These are phyloP conservation scores for Lentinula sp. DNA, from an alignment of 768 basidiomycete species.

Conservation along the genomic window DNA sequence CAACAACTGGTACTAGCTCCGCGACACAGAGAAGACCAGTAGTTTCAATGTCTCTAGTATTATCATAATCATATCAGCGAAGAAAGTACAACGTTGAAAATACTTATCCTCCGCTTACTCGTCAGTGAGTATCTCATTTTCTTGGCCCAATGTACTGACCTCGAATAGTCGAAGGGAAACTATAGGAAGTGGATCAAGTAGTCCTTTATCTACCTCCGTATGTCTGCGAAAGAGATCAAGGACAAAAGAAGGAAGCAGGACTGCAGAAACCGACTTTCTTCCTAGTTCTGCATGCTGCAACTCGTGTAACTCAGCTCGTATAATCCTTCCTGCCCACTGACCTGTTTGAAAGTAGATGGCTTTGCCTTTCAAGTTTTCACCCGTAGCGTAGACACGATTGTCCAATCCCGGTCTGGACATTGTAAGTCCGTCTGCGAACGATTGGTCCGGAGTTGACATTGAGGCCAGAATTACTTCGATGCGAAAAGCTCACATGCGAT, in stretches of 20 bases:
- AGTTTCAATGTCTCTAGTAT: constrained; percentile 47
- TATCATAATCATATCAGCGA: neutral
- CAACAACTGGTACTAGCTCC: constrained; percentile 63
- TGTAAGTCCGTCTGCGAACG: neutral
- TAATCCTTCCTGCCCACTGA: constrained; percentile 51
- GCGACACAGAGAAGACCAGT: constrained; percentile 74
- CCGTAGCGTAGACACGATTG: neutral
- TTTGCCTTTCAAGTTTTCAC: neutral
- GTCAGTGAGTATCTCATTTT: constrained; percentile 23
- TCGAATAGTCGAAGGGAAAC: constrained; percentile 46
- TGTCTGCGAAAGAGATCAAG: constrained; percentile 32
- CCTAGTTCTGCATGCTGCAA: constrained; percentile 61
- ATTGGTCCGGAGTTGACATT: too few species aligned
- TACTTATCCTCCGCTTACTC: constrained; percentile 25
- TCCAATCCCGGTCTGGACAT: neutral
- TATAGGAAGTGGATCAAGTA: constrained; percentile 63
- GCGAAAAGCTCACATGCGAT: too few species aligned
- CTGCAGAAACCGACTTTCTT: constrained; percentile 40
- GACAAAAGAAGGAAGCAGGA: neutral
- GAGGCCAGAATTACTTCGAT: too few species aligned
- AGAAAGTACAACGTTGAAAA: neutral
- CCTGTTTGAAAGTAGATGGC: constrained; percentile 50
- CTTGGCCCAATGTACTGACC: constrained; percentile 36
- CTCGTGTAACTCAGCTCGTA: constrained; percentile 50
- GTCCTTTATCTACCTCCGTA: constrained; percentile 54